Evolutionary conservation across 805 yeast genomes (phyloP), one percentile per base, ranked within the genome.

Genomic region (Jamesozyma jinghongensis): DNA sequence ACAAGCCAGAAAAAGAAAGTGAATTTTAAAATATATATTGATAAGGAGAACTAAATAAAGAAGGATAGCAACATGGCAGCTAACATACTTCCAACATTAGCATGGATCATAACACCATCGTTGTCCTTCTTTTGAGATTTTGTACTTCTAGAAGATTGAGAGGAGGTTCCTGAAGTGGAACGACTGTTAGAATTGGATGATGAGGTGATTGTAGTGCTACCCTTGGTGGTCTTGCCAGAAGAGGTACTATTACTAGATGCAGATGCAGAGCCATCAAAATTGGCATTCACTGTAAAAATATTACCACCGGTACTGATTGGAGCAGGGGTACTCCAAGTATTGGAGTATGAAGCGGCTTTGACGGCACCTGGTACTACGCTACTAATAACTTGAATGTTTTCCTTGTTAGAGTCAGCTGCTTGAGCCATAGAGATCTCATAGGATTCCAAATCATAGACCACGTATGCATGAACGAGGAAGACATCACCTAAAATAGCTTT

Each of bases 361-460:
- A 59, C 53, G 0, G 81, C 80, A 34, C 69, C 59, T 16, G 84
- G 84, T 30, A 78, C 67, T 3, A 53, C 41, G 2, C 59, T 37
- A 3, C 41, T 29, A 28, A 79, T 68, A 3, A 59, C 66, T 41
- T 75, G 79, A 33, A 78, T 69, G 43, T 75, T 58, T 32, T 35
- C 40, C 34, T 8, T 16, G 5, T 57, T 41, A 5, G 40, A 27
- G 25, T 33, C 19, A 30, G 26, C 27, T 2, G 69, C 78, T 45
- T 69, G 74, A 3, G 77, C 80, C 37, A 75, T 28, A 0, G 71
- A 69, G n/a, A 75, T 52, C 43, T 68, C 67, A 17, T 57, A 50
- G 26, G 62, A 63, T 27, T 71, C 79, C 43, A 77, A 52, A 57
- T 79, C 81, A 44, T 70, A 79, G 36, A 76, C 82, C 29, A 74